Evolutionary conservation across 2,329 filamentous ascomycete genomes (phyloP).

Genomic region (Sclerotinia glacialis): DNA sequence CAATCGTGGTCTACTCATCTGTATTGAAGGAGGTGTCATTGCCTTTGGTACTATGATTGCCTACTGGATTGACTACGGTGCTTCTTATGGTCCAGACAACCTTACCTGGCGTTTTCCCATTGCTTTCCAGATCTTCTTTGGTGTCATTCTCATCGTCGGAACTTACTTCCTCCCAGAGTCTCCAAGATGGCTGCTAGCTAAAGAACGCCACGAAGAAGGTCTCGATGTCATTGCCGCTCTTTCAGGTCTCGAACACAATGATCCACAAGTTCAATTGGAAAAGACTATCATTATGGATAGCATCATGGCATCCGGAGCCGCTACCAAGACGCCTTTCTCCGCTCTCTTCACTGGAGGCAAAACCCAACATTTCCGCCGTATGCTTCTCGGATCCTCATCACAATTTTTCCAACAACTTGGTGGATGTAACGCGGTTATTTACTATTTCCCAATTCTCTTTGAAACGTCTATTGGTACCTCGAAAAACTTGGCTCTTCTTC

Average conservation of each 20-base stretch:
- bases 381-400: conserved; percentile 50
- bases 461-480: conserved; percentile 47
- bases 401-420: conserved; percentile 54
- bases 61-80: conserved; percentile 98
- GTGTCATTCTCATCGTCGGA: conserved; percentile 74
- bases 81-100: conserved; percentile 79
- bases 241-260: conserved; percentile 62
- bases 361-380: conserved; percentile 53
- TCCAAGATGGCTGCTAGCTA: conserved; percentile 92
- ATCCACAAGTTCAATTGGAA: conserved; percentile 41
- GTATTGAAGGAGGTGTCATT: conserved; percentile 57
- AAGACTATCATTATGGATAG: conserved; percentile 40
- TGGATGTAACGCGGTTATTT: conserved; percentile 47
- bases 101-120: conserved; percentile 88
- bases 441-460: conserved; percentile 52
- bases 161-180: conserved; percentile 94
- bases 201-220: conserved; percentile 94
- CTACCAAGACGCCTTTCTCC: conserved; percentile 39
- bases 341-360: conserved; percentile 52
- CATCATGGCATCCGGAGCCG: conserved; percentile 41
- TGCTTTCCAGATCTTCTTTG: conserved; percentile 90
- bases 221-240: conserved; percentile 96
- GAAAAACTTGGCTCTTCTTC: conserved; percentile 50
- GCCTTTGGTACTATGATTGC: conserved; percentile 71
- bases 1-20: conserved; percentile 49